Conservation (phyloP, 768 basidiomycete species). For the Multifurca ochricompacta region DNA sequence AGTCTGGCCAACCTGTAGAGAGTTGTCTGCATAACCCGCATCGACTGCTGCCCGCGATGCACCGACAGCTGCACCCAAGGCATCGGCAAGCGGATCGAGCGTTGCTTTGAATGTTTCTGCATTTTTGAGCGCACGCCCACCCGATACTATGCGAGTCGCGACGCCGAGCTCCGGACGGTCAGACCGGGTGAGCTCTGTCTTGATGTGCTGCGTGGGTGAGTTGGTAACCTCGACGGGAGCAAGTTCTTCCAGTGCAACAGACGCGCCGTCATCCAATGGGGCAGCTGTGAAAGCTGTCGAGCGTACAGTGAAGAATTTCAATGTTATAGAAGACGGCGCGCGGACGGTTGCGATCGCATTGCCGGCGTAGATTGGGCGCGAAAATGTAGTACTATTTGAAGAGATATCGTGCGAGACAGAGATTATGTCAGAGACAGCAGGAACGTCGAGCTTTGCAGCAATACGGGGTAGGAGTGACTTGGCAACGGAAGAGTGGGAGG, state of each 20-base stretch:
- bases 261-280: conserved; percentile 38
- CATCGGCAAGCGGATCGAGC: conserved; percentile 88
- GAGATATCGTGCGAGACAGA: conserved; percentile 66
- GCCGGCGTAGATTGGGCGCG: conserved; percentile 94
- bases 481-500: conserved; percentile 84
- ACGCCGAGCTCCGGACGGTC: conserved; percentile 88
- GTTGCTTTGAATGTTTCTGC: conserved; percentile 85
- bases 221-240: conserved; percentile 57
- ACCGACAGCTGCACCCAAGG: conserved; percentile 89
- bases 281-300: conserved; percentile 82
- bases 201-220: conserved; percentile 53
- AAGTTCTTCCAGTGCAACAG: conserved; percentile 53
- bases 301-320: conserved; percentile 95
- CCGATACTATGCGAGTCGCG: conserved; percentile 85
- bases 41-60: conserved; percentile 98
- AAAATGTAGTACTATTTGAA: conserved; percentile 74
- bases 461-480: conserved; percentile 92
- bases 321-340: conserved; percentile 60
- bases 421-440: conserved; percentile 87
- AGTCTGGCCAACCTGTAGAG: conserved; percentile 97
- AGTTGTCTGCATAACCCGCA: conserved; percentile 97
- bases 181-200: conserved; percentile 76
- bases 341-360: conserved; percentile 93
- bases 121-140: conserved; percentile 91
- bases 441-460: conserved; percentile 81